Percentiles rank a stretch among this genome's conserved stretches.
Conservation (phyloP, 306 rosid species). For the Calophaca sinica region DNA sequence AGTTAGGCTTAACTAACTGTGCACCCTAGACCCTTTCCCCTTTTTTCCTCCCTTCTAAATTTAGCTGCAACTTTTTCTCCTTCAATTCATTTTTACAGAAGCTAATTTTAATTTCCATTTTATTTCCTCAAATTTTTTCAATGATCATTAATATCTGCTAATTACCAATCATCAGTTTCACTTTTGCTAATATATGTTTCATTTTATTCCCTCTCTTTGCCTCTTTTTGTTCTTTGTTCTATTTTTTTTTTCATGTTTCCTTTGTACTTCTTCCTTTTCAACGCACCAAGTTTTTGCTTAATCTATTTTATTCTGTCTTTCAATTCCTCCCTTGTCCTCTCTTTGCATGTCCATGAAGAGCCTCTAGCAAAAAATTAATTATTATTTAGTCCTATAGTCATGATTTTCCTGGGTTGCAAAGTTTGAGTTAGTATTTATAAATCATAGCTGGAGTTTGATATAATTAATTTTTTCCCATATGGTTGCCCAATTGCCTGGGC, state of each 20-base stretch:
- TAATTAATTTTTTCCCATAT: constrained; percentile 40
- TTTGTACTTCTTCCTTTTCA: constrained; percentile 7
- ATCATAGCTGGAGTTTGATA: constrained; percentile 24
- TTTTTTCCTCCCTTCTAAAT: constrained; percentile 48
- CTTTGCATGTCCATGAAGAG: too few relatives aligned
- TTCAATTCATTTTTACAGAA: constrained; percentile 41
- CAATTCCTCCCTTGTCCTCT: too few relatives aligned
- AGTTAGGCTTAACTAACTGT: constrained; percentile 64
- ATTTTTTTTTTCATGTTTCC: background rate
- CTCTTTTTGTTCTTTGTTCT: background rate
- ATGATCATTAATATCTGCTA: constrained; percentile 44
- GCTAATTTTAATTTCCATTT: constrained; percentile 45
- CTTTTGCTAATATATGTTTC: constrained; percentile 56
- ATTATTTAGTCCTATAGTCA: too few relatives aligned
- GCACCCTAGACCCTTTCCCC: constrained; percentile 38
- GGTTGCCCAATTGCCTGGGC: background rate
- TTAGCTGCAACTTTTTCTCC: constrained; percentile 54
- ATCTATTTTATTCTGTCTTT: too few relatives aligned
- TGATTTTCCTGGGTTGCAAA: too few relatives aligned
- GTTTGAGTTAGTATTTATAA: constrained; percentile 38
- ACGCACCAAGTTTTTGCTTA: too few relatives aligned
- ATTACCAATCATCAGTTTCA: constrained; percentile 45
- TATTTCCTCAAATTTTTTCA: constrained; percentile 33
- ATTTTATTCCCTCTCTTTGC: constrained; percentile 38
- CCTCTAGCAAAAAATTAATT: too few relatives aligned